phyloP scores from a whole-genome alignment of 495 filamentous ascomycete genomes.

The Sordaria brevicollis region DNA sequence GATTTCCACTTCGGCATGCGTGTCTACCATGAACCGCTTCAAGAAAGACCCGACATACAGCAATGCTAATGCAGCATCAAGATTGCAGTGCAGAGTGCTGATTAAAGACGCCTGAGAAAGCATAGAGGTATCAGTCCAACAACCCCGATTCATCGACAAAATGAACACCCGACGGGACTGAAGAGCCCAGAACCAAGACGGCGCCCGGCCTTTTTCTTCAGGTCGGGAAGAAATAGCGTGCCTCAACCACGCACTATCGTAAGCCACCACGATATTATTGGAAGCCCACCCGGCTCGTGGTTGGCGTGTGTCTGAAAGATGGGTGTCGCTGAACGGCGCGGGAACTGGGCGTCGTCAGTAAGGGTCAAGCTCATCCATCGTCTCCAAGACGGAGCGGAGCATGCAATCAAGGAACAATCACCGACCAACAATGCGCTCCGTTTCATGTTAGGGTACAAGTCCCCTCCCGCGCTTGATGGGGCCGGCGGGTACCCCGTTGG shows the following conservation, averaged over 20 bases:
- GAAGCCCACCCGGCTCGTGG: not conserved
- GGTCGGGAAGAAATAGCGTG: not conserved
- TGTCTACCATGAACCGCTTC: not conserved
- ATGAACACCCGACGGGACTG: too few relatives aligned
- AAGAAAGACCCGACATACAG: not conserved
- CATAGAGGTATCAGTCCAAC: not conserved
- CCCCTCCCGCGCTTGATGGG: not conserved
- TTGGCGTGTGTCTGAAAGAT: not conserved
- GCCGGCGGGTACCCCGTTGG: not conserved
- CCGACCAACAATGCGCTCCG: conserved; percentile 1
- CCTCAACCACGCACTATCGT: too few relatives aligned
- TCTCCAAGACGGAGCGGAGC: not conserved
- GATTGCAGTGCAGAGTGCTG: not conserved
- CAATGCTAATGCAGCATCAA: not conserved
- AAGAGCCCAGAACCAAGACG: not conserved
- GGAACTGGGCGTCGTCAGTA: not conserved
- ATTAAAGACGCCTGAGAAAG: not conserved
- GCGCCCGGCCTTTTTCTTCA: not conserved
- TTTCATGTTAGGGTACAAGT: conserved; percentile 10
- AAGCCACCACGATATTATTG: not conserved
- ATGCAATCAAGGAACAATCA: not conserved
- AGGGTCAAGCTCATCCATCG: not conserved
- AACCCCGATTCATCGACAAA: not conserved
- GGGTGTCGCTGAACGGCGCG: not conserved
- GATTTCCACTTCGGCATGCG: not conserved